phyloP scores from a whole-genome alignment of 2,329 filamentous ascomycete species.

The Penicillium sp. region DNA sequence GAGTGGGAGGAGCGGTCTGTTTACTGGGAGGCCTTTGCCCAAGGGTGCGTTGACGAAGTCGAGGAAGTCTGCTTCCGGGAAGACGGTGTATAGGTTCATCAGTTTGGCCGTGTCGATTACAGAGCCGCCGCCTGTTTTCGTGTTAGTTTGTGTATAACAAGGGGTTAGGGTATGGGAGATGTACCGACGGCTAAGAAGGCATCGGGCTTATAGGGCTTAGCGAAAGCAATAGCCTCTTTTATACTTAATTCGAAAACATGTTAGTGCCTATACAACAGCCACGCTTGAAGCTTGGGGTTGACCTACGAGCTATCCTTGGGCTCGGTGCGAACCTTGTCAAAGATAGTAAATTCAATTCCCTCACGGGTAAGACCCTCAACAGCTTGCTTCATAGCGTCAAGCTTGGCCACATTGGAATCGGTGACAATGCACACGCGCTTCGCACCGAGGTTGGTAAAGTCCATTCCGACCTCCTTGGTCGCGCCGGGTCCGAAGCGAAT shows the following conservation, averaged over 20 bases:
- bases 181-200: conserved; percentile 85
- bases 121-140: conserved; percentile 64
- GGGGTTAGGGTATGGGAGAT: conserved; percentile 9
- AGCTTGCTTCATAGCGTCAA: conserved; percentile 88
- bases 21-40: conserved; percentile 76
- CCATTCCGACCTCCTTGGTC: conserved; percentile 97
- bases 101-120: conserved; percentile 98
- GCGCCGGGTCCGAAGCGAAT: conserved; percentile 92
- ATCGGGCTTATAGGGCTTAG: conserved; percentile 76
- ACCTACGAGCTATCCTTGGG: conserved; percentile 89
- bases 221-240: conserved; percentile 83
- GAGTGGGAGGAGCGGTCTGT: conserved; percentile 67
- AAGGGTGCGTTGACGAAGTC: conserved; percentile 97
- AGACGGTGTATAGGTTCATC: conserved; percentile 94
- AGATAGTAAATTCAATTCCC: conserved; percentile 78
- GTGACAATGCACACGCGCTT: conserved; percentile 91
- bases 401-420: conserved; percentile 73
- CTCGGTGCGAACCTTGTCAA: conserved; percentile 76
- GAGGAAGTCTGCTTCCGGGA: conserved; percentile 87
- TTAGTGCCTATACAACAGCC: conserved; percentile 45
- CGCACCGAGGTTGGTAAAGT: conserved; percentile 85
- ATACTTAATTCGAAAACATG: conserved; percentile 43
- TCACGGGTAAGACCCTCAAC: conserved; percentile 74
- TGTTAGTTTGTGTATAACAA: conserved; percentile 7
- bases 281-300: not conserved